Evolutionary conservation across 495 filamentous ascomycete species (phyloP), one percentile per base, ranked within the genome.

Genomic region (Neurospora sp.): DNA sequence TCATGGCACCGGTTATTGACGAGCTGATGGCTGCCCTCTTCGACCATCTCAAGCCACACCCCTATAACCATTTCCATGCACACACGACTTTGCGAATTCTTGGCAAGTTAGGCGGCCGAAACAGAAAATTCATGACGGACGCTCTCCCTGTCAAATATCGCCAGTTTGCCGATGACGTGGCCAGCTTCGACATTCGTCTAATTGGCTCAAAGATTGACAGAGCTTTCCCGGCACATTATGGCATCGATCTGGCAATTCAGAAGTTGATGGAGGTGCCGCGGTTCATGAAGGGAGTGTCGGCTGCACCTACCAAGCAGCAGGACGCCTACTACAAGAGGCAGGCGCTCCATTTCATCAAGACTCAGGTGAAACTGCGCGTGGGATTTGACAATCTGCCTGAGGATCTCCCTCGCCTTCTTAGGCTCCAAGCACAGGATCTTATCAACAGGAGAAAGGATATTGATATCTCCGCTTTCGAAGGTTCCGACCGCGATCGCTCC

Each of bases 61-160:
- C 96, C 0, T 97, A 98, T 78, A 97, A 92, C 76, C 96, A 99
- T 77, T 96, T 97, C 79, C 94, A 97, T 79, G 91, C 96, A 2
- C 96, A 99, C 78, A 98, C 96, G 0, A 98, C 96, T 0, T 96
- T 98, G 89, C 87, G 96, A n/a, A 99, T 99, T 70, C 87, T 99
- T 3, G 96, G 96, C 12, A 99, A 99, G 81, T 88, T 99, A 46
- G 96, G 96, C 48, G 96, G 96, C 68, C 88, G 96, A 42, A 99
- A 99, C 75, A 83, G 96, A 12, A 96, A 94, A 78, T 99, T 97
- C 82, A 88, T 98, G 81, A 97, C 91, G 20, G 92, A 94, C 69
- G 92, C 95, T 10, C 91, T 93, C 1, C 87, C 89, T 41, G 88
- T 99, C 8, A 87, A 88, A 0, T 98, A 91, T 81, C 89, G 93